Evolutionary conservation across 169 alveolate genomes (phyloP), one percentile per base, ranked within the genome.

Genomic region (Babesia divergens): DNA sequence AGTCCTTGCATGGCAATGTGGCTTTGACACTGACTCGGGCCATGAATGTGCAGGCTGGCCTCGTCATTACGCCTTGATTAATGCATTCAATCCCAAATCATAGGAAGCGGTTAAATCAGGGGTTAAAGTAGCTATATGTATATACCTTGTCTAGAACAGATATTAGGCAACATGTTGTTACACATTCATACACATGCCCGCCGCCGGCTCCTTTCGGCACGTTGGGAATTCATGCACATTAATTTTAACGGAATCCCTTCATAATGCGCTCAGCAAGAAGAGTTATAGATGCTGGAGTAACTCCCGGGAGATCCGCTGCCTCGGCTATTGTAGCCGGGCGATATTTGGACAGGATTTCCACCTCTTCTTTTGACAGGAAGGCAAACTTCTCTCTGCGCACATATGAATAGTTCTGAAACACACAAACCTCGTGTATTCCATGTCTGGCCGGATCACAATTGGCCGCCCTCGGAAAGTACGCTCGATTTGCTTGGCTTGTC

Each of bases 291-390:
- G 87, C 76, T 7, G 87, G 87, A 22, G 92, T 87, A 24, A 87
- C 82, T 16, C 92, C 92, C 64, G 82, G 91, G 26, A 87, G 51
- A 14, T 84, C 83, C 53, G 74, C 75, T 18, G 90, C 90, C 7
- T 87, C 92, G 32, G 62, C 47, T 42, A 87, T 67, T 28, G 87
- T 77, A 6, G 56, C 81, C 43, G 95, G 95, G 56, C 83, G 51
- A 40, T 65, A 68, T 43, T 75, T 66, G 22, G 38, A 50, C 34
- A 91, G 60, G 52, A 87, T 71, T 51, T 90, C 93, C 49, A 88
- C 74, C 84, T 91, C 95, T 70, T 91, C 95, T 51, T 67, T 62
- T 26, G 92, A 87, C 70, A 87, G 47, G 56, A 79, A 79, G 42
- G 60, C 65, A 32, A 79, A 79, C 16, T 43, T 51, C 11, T 74